Base-by-base conservation (phyloP, 2,329 filamentous ascomycete genomes). In the Chalaropsis thielavioides region DNA sequence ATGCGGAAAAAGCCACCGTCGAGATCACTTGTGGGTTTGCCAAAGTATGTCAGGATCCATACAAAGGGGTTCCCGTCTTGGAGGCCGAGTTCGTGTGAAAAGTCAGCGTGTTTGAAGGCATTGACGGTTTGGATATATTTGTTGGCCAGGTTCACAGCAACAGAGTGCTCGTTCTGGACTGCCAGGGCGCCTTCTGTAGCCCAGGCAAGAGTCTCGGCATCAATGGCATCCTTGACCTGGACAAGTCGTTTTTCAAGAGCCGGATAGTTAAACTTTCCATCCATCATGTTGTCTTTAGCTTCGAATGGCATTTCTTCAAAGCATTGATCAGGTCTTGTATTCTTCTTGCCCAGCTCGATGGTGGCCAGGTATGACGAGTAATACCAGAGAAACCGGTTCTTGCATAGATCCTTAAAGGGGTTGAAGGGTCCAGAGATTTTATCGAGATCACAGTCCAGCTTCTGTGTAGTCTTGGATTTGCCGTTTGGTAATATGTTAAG, bases 301-400 rank as follows among this genome's bases (percentile, higher is more conserved):
- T 99, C 94, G 69, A 99, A 99, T 0, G 90, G 89, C 90, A 96
- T 95, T 62, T 81, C 81, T n/a, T 77, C 74, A 71, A 99, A 97
- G 0, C 73, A 68, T 44, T 83, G 76, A 2, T 83, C 82, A 67
- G 87, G 83, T 67, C 81, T 80, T 64, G 86, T 82, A 69, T 89
- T 83, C 31, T 77, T 74, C 70, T 79, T 81, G 35, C 86, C 88
- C 67, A 84, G 80, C 44, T 84, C 79, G 62, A 95, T 85, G 1
- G 87, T 81, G 2, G 81, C 77, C 24, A 94, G 77, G 72, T 97
- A 97, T 2, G 88, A 88, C 69, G 95, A 88, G 73, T 89, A 95
- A 75, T 97, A 97, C 94, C 94, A 97, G 15, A 97, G 78, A 72
- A 97, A 96, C 1, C 92, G 85, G 44, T 88, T 85, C 75, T 97